Evolutionary conservation across 2,329 filamentous ascomycete species (phyloP), one percentile per base, ranked within the genome.

Genomic region (Diaporthe sp.): DNA sequence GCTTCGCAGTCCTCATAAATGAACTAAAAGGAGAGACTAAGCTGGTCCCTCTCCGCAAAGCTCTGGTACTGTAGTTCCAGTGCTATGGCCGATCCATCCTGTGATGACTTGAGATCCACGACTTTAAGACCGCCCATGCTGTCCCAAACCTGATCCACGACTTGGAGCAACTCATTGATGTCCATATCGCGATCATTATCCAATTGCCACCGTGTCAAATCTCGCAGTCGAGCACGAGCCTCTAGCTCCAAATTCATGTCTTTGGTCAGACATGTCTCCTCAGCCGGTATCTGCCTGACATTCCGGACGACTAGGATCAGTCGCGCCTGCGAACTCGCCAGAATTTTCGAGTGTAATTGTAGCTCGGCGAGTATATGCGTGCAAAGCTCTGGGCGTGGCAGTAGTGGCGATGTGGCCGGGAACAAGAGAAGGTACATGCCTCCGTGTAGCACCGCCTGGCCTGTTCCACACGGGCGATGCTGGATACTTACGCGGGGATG

Each of bases 141-240:
- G 67, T 83, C 80, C 22, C 74, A 69, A 1, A 82, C 77, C 22
- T 73, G 77, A 28, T 79, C 78, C 15, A 83, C 72, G 35, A 83
- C 50, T 13, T 78, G 74, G 10, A 80, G 64, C 22, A 84, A 54
- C 76, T 83, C 82, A 12, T 42, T 57, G 47, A 82, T 76, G 35
- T 81, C 80, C 66, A 82, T 74, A 54, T 80, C 78, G 6, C 77
- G 52, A 54, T 80, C 79, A 60, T 80, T 82, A 12, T 75, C 69
- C 13, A 84, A 76, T 72, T 84, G 83, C 19, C n/a, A 79, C 68
- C 4, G 77, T 74, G 8, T 84, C 74, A 61, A 84, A 10, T 58
- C 33, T 38, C 55, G 33, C 55, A 58, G 30, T 4, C 55, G 33
- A 58, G 55, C 55, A 35, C 55, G 55, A n/a, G 19, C 38, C 19